Evolutionary conservation across 768 basidiomycete species (phyloP).

Genomic region (Mycena rebaudengoi): DNA sequence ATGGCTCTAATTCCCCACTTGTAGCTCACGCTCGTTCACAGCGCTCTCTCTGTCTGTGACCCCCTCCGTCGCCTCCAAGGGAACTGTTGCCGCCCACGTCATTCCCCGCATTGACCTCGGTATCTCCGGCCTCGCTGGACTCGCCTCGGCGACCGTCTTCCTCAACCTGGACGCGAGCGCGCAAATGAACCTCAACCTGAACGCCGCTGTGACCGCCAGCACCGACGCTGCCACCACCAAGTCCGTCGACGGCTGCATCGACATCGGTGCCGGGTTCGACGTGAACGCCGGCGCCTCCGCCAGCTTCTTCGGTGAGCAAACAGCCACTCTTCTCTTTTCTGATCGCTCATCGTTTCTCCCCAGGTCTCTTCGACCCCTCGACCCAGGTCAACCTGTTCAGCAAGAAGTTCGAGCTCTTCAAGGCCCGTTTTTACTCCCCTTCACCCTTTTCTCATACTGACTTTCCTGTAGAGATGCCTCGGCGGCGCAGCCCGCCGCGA

Average conservation of each 20-base stretch:
- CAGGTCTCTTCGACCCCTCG: neutral
- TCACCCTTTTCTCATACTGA: too few species aligned
- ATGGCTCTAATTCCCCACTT: neutral
- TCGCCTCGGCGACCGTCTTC: constrained; percentile 25
- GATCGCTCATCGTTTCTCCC: too few species aligned
- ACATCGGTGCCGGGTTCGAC: constrained; percentile 42
- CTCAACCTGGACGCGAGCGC: constrained; percentile 38
- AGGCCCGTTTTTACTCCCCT: too few species aligned
- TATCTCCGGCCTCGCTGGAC: constrained; percentile 30
- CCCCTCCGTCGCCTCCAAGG: constrained; percentile 38
- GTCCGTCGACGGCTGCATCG: constrained; percentile 43
- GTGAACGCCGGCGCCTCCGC: constrained; percentile 51
- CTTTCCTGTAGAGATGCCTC: constrained; percentile 33
- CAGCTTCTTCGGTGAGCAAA: constrained; percentile 45
- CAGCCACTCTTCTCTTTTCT: neutral
- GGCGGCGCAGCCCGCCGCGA: constrained; percentile 2
- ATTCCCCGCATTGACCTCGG: constrained; percentile 47
- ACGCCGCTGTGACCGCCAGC: constrained; percentile 21
- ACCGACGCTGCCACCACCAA: constrained; percentile 10
- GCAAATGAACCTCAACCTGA: constrained; percentile 32
- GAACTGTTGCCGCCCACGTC: constrained; percentile 43
- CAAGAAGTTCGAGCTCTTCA: constrained; percentile 48
- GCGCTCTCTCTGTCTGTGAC: constrained; percentile 44
- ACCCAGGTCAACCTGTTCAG: constrained; percentile 41
- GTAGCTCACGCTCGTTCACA: neutral